Evolutionary conservation across 768 basidiomycete species (phyloP).

Genomic region (Lyophyllum semitale): DNA sequence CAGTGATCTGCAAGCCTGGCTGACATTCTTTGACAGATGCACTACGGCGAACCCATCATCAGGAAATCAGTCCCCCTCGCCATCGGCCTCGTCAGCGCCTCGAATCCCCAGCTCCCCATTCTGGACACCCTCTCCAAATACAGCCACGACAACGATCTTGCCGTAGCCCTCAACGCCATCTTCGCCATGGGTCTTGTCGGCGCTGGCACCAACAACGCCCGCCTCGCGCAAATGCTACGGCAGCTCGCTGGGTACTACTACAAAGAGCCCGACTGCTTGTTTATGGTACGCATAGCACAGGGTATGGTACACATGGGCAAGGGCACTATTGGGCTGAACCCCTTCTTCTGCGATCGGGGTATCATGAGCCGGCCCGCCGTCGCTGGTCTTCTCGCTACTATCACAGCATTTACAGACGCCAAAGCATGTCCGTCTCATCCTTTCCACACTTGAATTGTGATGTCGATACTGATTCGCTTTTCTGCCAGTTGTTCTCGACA

Average conservation of each 20-base stretch:
- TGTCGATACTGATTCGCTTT: not conserved
- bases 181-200: constrained; percentile 99
- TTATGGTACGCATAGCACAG: constrained; percentile 94
- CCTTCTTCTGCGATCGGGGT: constrained; percentile 91
- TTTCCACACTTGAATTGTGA: not conserved
- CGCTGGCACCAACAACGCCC: constrained; percentile 98
- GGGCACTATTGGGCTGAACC: constrained; percentile 95
- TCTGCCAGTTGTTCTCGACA: constrained; percentile 84
- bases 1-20: not conserved
- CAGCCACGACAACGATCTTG: constrained; percentile 97
- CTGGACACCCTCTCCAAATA: constrained; percentile 98
- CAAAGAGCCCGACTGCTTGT: constrained; percentile 95
- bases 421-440: constrained; percentile 75
- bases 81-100: constrained; percentile 91
- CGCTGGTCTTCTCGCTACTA: constrained; percentile 83
- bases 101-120: constrained; percentile 92
- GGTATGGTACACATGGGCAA: constrained; percentile 99
- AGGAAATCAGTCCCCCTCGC: constrained; percentile 93
- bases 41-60: constrained; percentile 92
- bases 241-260: constrained; percentile 97
- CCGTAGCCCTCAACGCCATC: constrained; percentile 94
- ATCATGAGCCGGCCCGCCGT: constrained; percentile 89
- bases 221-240: constrained; percentile 95
- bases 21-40: constrained; percentile 68
- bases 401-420: constrained; percentile 92